These are phyloP conservation scores for Craterostigma plantagineum DNA, from an alignment of 257 asterid species.

Conservation along the genomic window DNA sequence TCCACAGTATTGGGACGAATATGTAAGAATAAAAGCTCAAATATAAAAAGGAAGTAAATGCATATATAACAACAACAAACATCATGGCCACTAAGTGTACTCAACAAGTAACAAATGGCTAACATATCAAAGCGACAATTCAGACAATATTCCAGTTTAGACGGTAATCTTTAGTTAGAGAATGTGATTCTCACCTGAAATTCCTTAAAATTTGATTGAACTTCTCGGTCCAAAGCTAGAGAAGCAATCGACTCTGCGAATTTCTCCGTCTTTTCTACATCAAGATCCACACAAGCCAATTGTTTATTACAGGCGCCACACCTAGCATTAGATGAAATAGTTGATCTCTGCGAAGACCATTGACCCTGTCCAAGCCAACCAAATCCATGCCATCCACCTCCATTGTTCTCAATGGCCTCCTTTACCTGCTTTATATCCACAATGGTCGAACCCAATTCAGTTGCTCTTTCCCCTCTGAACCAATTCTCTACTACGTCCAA, in stretches of 20 bases:
- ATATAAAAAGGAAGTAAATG: not conserved
- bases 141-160: not conserved
- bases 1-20: slow-evolving; percentile 4
- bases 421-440: slow-evolving; percentile 30
- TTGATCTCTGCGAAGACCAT: slow-evolving; percentile 43
- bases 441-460: slow-evolving; percentile 21
- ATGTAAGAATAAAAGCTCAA: not conserved
- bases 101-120: not conserved
- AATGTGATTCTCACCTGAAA: slow-evolving; percentile 37
- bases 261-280: slow-evolving; percentile 44
- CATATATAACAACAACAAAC: not conserved
- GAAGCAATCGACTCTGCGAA: slow-evolving; percentile 68
- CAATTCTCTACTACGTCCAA: slow-evolving; percentile 41
- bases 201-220: slow-evolving; percentile 53
- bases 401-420: slow-evolving; percentile 41
- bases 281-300: slow-evolving; percentile 68
- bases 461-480: slow-evolving; percentile 46
- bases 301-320: slow-evolving; percentile 42
- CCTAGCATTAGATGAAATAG: slow-evolving; percentile 30
- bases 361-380: slow-evolving; percentile 82
- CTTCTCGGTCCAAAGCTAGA: slow-evolving; percentile 72
- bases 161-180: not conserved
- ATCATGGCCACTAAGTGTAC: too few species aligned
- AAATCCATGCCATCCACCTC: slow-evolving; percentile 96
- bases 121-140: not conserved